Base-by-base conservation (phyloP, 73 alveolate species). In the Stentor coeruleus region DNA sequence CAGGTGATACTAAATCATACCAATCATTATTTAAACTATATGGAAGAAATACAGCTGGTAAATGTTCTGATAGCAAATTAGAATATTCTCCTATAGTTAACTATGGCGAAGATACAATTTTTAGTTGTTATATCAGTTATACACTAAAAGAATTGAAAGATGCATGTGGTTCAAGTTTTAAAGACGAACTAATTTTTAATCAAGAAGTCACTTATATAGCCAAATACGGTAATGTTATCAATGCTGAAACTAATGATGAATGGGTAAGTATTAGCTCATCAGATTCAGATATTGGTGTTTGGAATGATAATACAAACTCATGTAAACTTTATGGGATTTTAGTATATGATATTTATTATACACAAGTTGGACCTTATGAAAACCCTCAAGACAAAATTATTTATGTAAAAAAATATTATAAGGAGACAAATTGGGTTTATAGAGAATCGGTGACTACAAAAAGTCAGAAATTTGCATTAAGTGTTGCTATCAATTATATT, bases 381-480 rank as follows among this genome's bases (percentile, higher is more conserved):
- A 66, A 66, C 79, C 79, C 79, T 20, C 79, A 66, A 31, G 40
- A 20, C n/a, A 66, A 66, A 33, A 66, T 66, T 0, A 40, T 66
- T 1, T 66, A 66, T 33, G 79, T 66, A 15, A 20, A 33, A 66
- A 66, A 66, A 33, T 66, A 37, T 14, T 20, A 28, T 20, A 66
- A 66, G n/a, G n/a, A n/a, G n/a, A n/a, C n/a, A n/a, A n/a, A n/a
- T n/a, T n/a, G n/a, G n/a, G n/a, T n/a, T n/a, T n/a, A n/a, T n/a
- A n/a, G n/a, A n/a, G n/a, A n/a, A n/a, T n/a, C n/a, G n/a, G n/a
- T n/a, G n/a, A n/a, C n/a, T n/a, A n/a, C n/a, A n/a, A n/a, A n/a
- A n/a, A n/a, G n/a, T n/a, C n/a, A n/a, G n/a, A n/a, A n/a, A n/a
- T n/a, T n/a, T n/a, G n/a, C n/a, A n/a, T n/a, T n/a, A n/a, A n/a